These are phyloP conservation scores for Peronospora tabacina DNA, from an alignment of 352 stramenopile species.

Conservation along the genomic window DNA sequence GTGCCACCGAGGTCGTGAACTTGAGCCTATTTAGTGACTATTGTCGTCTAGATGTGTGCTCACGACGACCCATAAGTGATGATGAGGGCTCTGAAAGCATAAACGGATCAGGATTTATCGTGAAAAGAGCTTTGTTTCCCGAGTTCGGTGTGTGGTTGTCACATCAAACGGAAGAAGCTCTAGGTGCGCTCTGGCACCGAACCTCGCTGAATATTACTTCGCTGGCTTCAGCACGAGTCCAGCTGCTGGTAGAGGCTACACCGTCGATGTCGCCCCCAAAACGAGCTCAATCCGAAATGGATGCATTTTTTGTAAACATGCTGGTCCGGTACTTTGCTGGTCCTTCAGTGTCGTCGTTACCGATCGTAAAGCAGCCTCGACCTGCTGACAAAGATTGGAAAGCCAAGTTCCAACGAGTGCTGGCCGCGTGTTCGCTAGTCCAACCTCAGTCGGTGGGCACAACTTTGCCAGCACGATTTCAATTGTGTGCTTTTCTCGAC, in stretches of 20 bases:
- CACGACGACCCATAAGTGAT: not conserved
- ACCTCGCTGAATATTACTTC: slow-evolving; percentile 29
- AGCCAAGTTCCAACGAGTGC: slow-evolving; percentile 24
- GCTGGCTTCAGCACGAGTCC: slow-evolving; percentile 28
- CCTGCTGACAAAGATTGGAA: slow-evolving; percentile 30
- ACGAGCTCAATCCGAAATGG: slow-evolving; percentile 2
- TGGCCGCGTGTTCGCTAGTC: slow-evolving; percentile 21
- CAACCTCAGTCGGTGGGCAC: not conserved
- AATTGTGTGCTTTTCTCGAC: slow-evolving; percentile 29
- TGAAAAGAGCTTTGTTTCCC: slow-evolving; percentile 7
- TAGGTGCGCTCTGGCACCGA: slow-evolving; percentile 34
- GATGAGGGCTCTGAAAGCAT: not conserved
- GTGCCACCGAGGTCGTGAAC: slow-evolving; percentile 33
- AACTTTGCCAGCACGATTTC: slow-evolving; percentile 16
- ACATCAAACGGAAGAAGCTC: slow-evolving; percentile 37
- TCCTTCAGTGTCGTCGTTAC: slow-evolving; percentile 13
- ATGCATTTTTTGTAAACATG: slow-evolving; percentile 23
- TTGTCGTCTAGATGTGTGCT: slow-evolving; percentile 7
- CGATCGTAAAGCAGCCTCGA: slow-evolving; percentile 3
- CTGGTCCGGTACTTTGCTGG: slow-evolving; percentile 33
- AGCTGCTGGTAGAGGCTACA: slow-evolving; percentile 20
- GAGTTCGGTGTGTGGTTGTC: slow-evolving; percentile 39
- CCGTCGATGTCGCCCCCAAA: not conserved
- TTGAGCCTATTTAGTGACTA: slow-evolving; percentile 39
- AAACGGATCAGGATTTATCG: slow-evolving; percentile 4